Percentiles rank a stretch among this genome's conserved stretches.
Conservation (phyloP, 192 early-diverging fungal species). For the Diversispora epigaea region DNA sequence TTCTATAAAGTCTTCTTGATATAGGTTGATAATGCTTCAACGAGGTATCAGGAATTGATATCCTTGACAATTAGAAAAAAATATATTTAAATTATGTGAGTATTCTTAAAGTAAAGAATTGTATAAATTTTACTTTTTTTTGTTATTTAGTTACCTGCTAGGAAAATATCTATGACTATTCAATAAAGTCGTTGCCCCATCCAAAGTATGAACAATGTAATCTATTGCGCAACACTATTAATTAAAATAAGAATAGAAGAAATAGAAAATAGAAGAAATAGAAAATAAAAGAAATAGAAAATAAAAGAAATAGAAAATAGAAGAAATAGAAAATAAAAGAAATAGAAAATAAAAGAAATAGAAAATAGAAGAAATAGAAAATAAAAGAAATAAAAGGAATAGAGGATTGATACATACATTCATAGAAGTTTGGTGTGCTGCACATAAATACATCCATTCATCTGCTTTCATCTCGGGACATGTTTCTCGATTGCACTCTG, state of each 20-base stretch:
- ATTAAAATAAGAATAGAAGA: slow-evolving; percentile 2
- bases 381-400: slow-evolving; percentile 1
- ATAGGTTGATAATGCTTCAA: slow-evolving; percentile 87
- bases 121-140: background rate
- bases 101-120: too few species aligned
- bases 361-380: background rate
- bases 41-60: slow-evolving; percentile 63
- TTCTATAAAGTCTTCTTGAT: slow-evolving; percentile 89
- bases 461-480: slow-evolving; percentile 95
- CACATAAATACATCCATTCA: slow-evolving; percentile 90
- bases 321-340: too few species aligned
- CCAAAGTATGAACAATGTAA: slow-evolving; percentile 91
- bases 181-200: slow-evolving; percentile 79
- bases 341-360: too few species aligned
- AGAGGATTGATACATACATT: slow-evolving; percentile 49
- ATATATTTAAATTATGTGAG: too few species aligned
- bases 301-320: too few species aligned
- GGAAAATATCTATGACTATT: slow-evolving; percentile 77
- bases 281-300: too few species aligned
- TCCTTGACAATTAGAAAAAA: slow-evolving; percentile 37
- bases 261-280: slow-evolving; percentile 6
- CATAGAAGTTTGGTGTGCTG: slow-evolving; percentile 76
- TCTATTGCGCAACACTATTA: slow-evolving; percentile 83
- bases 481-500: slow-evolving; percentile 70
- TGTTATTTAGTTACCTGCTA: slow-evolving; percentile 53